Evolutionary conservation across 257 asterid genomes (phyloP).

Genomic region (Capsicum pubescens): DNA sequence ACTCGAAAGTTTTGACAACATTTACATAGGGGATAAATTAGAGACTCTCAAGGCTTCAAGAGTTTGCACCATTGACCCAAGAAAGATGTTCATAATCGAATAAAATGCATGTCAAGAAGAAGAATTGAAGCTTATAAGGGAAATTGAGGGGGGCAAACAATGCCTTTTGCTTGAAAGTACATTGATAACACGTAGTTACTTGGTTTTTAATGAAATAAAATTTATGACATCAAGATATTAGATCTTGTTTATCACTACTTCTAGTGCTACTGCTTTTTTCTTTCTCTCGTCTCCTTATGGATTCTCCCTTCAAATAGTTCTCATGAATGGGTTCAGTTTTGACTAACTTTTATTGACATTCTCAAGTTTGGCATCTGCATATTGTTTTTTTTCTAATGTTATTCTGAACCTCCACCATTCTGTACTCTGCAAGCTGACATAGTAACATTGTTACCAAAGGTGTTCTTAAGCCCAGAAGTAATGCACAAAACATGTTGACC

Average conservation of each 20-base stretch:
- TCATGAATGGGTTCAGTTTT: conserved; percentile 7
- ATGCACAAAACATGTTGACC: too few species aligned
- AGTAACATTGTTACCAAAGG: neutral
- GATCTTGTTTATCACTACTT: neutral
- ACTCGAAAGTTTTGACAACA: neutral
- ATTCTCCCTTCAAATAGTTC: neutral
- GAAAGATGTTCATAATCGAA: neutral
- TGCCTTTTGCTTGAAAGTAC: neutral
- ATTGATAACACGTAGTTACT: neutral
- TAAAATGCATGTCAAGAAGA: neutral
- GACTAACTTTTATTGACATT: neutral
- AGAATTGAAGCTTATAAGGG: neutral
- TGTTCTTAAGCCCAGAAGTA: too few species aligned
- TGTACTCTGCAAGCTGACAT: neutral
- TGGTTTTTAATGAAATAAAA: neutral
- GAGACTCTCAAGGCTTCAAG: neutral
- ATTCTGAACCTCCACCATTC: neutral
- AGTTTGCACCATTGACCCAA: neutral
- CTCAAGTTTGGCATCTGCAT: neutral
- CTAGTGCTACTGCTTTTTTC: neutral
- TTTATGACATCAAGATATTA: conserved; percentile 1
- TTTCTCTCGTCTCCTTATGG: neutral
- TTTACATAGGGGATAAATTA: neutral
- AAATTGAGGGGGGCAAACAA: neutral
- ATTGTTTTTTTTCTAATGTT: neutral